phyloP scores from a whole-genome alignment of 495 filamentous ascomycete genomes.

The Platismatia glauca region DNA sequence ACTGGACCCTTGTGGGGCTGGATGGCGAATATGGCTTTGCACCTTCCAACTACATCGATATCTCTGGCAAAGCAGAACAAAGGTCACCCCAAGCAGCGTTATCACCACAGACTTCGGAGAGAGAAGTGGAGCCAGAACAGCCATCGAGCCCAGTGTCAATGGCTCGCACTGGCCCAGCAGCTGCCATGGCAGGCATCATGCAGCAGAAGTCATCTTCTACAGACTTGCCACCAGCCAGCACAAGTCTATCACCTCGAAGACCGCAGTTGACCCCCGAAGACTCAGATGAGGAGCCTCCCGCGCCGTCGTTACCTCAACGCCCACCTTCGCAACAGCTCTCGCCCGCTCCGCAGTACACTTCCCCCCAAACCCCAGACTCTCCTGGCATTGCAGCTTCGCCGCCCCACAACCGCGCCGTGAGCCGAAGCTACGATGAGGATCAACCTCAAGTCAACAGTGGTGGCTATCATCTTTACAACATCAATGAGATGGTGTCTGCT shows the following conservation, averaged over 20 bases:
- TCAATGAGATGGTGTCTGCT: conserved; percentile 90
- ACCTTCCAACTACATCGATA: conserved; percentile 93
- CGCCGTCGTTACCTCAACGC: conserved; percentile 59
- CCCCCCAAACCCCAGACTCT: conserved; percentile 35
- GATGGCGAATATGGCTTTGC: conserved; percentile 88
- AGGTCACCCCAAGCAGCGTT: conserved; percentile 25
- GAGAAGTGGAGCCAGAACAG: conserved; percentile 18
- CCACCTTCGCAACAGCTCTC: conserved; percentile 53
- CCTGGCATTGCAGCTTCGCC: conserved; percentile 47
- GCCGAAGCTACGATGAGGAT: conserved; percentile 32
- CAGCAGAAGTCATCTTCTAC: conserved; percentile 41
- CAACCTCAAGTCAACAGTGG: conserved; percentile 48
- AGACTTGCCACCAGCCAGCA: conserved; percentile 33
- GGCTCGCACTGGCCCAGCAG: conserved; percentile 53
- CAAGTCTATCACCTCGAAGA: conserved; percentile 35
- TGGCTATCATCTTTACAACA: conserved; percentile 86
- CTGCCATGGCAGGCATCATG: conserved; percentile 63
- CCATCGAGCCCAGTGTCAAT: conserved; percentile 25
- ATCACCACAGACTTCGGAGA: conserved; percentile 17
- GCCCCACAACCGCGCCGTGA: conserved; percentile 47
- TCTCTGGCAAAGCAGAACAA: conserved; percentile 29
- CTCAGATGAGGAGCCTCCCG: conserved; percentile 51
- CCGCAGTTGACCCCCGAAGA: conserved; percentile 52
- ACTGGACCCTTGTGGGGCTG: conserved; percentile 88
- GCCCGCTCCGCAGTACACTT: conserved; percentile 44